phyloP scores from a whole-genome alignment of 768 basidiomycete genomes.

The Rhizopogon vinicolor region DNA sequence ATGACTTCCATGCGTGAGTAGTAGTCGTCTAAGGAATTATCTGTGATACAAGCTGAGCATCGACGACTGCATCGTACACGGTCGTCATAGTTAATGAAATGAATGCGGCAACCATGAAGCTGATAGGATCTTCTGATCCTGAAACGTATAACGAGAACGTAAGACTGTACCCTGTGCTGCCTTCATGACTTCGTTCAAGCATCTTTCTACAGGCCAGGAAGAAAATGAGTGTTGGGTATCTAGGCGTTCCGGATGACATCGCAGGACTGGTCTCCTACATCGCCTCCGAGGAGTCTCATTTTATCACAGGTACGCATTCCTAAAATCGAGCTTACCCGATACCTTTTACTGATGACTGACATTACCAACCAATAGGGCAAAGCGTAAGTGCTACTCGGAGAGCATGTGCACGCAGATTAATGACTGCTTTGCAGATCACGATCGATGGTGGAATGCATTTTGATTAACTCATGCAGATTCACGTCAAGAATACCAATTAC shows the following conservation, averaged over 20 bases:
- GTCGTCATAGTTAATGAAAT: background rate
- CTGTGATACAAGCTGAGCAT: background rate
- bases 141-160: background rate
- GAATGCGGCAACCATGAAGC: slow-evolving; percentile 1
- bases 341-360: background rate
- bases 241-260: slow-evolving; percentile 15
- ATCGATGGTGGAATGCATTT: slow-evolving; percentile 1
- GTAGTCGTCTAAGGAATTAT: too few relatives aligned
- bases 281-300: slow-evolving; percentile 21
- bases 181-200: background rate
- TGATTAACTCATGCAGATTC: background rate
- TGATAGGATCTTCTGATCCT: background rate
- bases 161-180: background rate
- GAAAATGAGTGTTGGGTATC: slow-evolving; percentile 2
- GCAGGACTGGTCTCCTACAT: slow-evolving; percentile 24
- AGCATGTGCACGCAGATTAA: background rate
- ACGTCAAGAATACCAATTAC: too few relatives aligned
- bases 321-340: background rate
- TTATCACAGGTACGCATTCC: slow-evolving; percentile 21
- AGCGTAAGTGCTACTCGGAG: background rate
- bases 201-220: background rate
- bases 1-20: slow-evolving; percentile 20
- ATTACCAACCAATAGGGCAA: background rate
- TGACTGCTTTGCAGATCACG: background rate
- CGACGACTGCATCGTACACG: too few relatives aligned